phyloP scores from a whole-genome alignment of 2,329 filamentous ascomycete genomes.

The Aspergillus quadricinctus region DNA sequence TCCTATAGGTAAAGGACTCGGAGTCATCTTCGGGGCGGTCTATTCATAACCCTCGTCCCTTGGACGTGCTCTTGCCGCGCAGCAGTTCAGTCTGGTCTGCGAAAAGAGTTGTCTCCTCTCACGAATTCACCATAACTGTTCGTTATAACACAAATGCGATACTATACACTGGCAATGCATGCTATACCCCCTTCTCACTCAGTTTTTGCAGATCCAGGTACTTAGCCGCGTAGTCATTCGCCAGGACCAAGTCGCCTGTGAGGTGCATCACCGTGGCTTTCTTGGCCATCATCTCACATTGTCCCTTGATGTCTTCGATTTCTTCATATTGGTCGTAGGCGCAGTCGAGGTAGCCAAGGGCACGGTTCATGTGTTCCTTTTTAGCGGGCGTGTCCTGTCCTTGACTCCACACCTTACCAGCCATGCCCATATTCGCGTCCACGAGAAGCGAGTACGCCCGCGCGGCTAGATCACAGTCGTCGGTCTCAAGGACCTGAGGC shows the following conservation, averaged over 20 bases:
- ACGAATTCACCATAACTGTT: neutral
- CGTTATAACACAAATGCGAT: neutral
- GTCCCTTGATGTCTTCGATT: conserved; percentile 64
- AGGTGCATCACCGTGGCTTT: conserved; percentile 72
- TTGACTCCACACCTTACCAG: conserved; percentile 45
- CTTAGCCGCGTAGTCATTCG: conserved; percentile 63
- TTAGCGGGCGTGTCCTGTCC: conserved; percentile 34
- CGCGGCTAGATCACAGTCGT: conserved; percentile 59
- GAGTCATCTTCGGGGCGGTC: neutral
- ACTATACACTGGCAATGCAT: neutral
- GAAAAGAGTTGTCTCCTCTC: neutral
- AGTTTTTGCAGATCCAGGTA: conserved; percentile 57
- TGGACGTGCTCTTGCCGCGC: neutral
- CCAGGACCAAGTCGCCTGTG: conserved; percentile 59
- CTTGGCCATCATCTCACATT: conserved; percentile 77
- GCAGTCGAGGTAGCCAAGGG: conserved; percentile 57
- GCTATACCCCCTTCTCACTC: conserved; percentile 5
- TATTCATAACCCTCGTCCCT: no score
- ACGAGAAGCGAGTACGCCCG: conserved; percentile 66
- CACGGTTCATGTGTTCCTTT: conserved; percentile 56
- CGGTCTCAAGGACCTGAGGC: conserved; percentile 71
- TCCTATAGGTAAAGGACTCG: neutral
- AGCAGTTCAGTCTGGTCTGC: neutral
- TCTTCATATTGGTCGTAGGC: conserved; percentile 62
- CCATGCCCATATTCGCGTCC: conserved; percentile 75